Conservation (phyloP, 2,329 filamentous ascomycete genomes). For the Leptographium wingfieldii region DNA sequence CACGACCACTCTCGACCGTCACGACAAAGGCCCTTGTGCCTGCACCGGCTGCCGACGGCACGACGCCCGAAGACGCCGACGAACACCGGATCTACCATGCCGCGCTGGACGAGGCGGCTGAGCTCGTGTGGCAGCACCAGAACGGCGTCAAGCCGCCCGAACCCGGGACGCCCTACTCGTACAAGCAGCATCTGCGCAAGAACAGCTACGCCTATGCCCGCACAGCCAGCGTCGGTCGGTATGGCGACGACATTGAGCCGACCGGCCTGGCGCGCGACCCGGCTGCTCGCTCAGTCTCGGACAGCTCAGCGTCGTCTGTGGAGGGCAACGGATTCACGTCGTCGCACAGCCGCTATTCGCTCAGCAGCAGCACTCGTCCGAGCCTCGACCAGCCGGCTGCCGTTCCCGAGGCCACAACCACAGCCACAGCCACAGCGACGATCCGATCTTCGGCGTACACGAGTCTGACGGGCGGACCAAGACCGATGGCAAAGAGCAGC, state of each 20-base stretch:
- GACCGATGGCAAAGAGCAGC: conserved; percentile 14
- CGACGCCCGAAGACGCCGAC: conserved; percentile 44
- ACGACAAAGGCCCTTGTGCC: not conserved
- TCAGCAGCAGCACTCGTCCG: conserved; percentile 15
- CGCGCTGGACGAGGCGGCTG: conserved; percentile 64
- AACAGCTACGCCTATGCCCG: conserved; percentile 59
- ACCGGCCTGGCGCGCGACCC: conserved; percentile 33
- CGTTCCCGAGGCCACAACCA: not conserved
- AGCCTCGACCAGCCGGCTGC: conserved; percentile 19
- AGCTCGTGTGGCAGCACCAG: conserved; percentile 67
- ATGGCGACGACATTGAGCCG: conserved; percentile 32
- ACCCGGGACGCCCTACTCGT: conserved; percentile 53
- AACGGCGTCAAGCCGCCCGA: conserved; percentile 41
- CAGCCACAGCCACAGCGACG: not conserved
- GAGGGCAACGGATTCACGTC: conserved; percentile 19
- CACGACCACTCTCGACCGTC: not conserved
- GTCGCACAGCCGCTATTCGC: conserved; percentile 11
- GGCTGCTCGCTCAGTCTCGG: conserved; percentile 33
- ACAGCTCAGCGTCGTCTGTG: conserved; percentile 35
- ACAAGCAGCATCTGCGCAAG: conserved; percentile 55
- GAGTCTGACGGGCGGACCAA: conserved; percentile 22
- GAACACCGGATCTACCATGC: conserved; percentile 53
- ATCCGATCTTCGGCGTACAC: conserved; percentile 26
- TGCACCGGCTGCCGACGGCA: not conserved
- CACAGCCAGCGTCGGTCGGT: conserved; percentile 43